These are phyloP conservation scores for Datisca glomerata DNA, from an alignment of 306 rosid genomes.

Conservation along the genomic window DNA sequence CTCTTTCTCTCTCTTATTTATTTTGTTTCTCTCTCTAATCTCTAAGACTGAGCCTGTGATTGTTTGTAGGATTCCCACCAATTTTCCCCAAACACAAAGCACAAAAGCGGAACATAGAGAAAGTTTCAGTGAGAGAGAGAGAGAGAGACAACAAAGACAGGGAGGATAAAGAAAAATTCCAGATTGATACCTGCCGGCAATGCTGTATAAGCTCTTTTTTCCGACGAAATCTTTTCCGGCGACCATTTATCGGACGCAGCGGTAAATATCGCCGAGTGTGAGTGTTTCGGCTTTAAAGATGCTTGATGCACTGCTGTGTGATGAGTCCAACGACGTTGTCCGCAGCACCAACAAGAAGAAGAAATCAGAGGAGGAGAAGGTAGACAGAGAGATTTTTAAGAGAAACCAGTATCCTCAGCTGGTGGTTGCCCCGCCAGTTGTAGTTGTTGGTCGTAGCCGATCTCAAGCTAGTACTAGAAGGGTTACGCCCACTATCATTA, in stretches of 20 bases:
- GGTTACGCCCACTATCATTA: constrained; percentile 46
- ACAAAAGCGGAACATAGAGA: constrained; percentile 19
- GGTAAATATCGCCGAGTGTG: constrained; percentile 6
- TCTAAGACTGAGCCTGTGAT: constrained; percentile 14
- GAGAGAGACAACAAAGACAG: not conserved
- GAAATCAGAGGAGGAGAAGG: constrained; percentile 24
- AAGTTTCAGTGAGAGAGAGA: constrained; percentile 5
- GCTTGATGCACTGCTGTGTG: constrained; percentile 44
- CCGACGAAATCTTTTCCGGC: constrained; percentile 2
- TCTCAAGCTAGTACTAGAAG: constrained; percentile 53
- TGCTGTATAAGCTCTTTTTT: not conserved
- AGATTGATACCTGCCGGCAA: constrained; percentile 6
- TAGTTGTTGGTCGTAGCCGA: constrained; percentile 33
- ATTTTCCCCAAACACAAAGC: constrained; percentile 28
- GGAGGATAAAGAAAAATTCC: constrained; percentile 1
- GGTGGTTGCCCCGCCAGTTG: constrained; percentile 21
- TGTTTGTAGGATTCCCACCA: constrained; percentile 39
- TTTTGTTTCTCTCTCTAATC: constrained; percentile 14
- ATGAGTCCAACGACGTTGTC: constrained; percentile 23
- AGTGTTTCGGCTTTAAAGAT: constrained; percentile 23
- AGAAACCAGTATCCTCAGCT: constrained; percentile 12
- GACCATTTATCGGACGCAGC: constrained; percentile 18
- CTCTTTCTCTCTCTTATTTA: constrained; percentile 1
- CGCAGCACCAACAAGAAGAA: constrained; percentile 32
- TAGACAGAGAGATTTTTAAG: constrained; percentile 9